A percentile compares a stretch with the other conserved stretches of the same genome.
These are phyloP conservation scores for Geum urbanum DNA, from an alignment of 306 rosid species.

Conservation along the genomic window DNA sequence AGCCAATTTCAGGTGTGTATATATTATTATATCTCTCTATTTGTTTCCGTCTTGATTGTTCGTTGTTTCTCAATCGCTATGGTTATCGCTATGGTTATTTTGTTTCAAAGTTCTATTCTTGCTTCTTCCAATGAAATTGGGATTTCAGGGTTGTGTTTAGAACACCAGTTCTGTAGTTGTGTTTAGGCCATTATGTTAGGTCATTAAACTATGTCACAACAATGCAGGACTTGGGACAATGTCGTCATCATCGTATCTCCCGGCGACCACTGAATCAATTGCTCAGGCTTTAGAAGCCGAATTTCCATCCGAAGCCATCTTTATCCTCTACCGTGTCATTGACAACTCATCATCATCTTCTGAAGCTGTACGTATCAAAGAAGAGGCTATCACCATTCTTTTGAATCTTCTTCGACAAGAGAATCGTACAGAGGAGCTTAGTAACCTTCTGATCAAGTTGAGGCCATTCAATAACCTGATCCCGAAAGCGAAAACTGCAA, in stretches of 20 bases:
- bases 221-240: too few species aligned
- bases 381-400: slow-evolving; percentile 72
- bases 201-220: too few species aligned
- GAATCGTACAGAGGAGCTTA: slow-evolving; percentile 81
- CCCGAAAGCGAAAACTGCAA: slow-evolving; percentile 89
- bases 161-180: too few species aligned
- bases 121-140: too few species aligned
- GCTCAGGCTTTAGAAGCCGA: slow-evolving; percentile 67
- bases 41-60: too few species aligned
- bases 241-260: slow-evolving; percentile 56
- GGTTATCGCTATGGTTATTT: too few species aligned
- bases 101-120: too few species aligned
- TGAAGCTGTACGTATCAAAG: slow-evolving; percentile 79
- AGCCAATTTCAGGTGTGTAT: too few species aligned
- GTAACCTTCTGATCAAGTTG: slow-evolving; percentile 35
- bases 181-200: too few species aligned
- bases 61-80: too few species aligned
- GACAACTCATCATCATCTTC: slow-evolving; percentile 77
- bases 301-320: slow-evolving; percentile 47
- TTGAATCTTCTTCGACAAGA: slow-evolving; percentile 67
- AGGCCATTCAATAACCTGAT: slow-evolving; percentile 85
- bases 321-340: slow-evolving; percentile 37
- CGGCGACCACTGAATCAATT: slow-evolving; percentile 72
- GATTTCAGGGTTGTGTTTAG: too few species aligned
- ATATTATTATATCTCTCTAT: too few species aligned